phyloP scores from a whole-genome alignment of 805 yeast species.

The Cyberlindnera mississippiensis region DNA sequence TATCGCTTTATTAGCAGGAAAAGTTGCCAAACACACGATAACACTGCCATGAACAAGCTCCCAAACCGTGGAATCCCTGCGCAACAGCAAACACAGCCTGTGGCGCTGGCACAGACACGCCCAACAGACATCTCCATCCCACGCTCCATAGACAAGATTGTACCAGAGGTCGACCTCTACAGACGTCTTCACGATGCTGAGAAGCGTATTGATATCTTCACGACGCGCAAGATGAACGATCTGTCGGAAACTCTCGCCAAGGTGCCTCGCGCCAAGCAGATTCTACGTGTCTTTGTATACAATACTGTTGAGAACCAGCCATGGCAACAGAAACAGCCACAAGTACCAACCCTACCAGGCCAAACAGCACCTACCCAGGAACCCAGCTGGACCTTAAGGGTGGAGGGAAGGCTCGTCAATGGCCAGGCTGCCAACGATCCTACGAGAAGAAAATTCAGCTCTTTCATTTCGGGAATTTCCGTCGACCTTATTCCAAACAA shows the following conservation, averaged over 20 bases:
- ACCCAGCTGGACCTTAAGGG: slow-evolving; percentile 77
- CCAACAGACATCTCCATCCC: slow-evolving; percentile 57
- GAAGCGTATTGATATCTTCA: slow-evolving; percentile 70
- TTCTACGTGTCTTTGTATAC: slow-evolving; percentile 75
- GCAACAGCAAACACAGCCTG: slow-evolving; percentile 22
- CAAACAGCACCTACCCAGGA: slow-evolving; percentile 26
- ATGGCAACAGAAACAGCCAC: slow-evolving; percentile 79
- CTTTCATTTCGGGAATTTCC: slow-evolving; percentile 78
- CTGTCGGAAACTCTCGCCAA: slow-evolving; percentile 64
- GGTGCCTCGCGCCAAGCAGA: slow-evolving; percentile 45
- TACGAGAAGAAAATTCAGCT: slow-evolving; percentile 60
- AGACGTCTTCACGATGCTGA: slow-evolving; percentile 78
- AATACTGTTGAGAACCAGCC: slow-evolving; percentile 83
- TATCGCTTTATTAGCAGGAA: not conserved
- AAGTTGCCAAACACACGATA: too few relatives aligned
- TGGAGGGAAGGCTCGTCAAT: slow-evolving; percentile 80
- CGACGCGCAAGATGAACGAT: slow-evolving; percentile 80
- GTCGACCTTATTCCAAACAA: slow-evolving; percentile 55
- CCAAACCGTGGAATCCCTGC: slow-evolving; percentile 3
- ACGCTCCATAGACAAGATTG: slow-evolving; percentile 37
- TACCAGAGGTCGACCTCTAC: slow-evolving; percentile 73
- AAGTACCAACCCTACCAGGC: not conserved
- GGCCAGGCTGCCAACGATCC: slow-evolving; percentile 41
- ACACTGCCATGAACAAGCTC: not conserved
- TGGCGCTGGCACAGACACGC: slow-evolving; percentile 25